These are phyloP conservation scores for Pseudocercospora crystallina DNA, from an alignment of 2,329 filamentous ascomycete species.

Conservation along the genomic window DNA sequence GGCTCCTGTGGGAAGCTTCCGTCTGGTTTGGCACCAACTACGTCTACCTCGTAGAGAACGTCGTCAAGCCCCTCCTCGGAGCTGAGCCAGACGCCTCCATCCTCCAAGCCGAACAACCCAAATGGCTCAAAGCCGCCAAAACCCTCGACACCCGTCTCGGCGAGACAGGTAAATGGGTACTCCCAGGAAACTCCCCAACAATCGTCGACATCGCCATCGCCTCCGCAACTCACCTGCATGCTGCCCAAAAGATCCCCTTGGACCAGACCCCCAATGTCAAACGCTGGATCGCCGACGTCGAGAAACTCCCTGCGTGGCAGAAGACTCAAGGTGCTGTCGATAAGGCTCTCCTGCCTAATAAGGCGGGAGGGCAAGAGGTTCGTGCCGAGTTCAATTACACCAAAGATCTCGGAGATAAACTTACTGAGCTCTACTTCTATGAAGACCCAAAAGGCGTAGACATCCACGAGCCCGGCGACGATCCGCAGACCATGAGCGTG, in stretches of 20 bases:
- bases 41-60: constrained; percentile 42
- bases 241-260: constrained; percentile 37
- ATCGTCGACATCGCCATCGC: constrained; percentile 46
- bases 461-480: constrained; percentile 45
- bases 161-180: constrained; percentile 37
- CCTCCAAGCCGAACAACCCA: constrained; percentile 37
- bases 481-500: constrained; percentile 40
- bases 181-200: constrained; percentile 39
- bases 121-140: constrained; percentile 39
- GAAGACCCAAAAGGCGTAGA: constrained; percentile 39
- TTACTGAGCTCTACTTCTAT: constrained; percentile 45
- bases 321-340: constrained; percentile 43
- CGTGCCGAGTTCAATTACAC: constrained; percentile 50
- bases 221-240: constrained; percentile 41
- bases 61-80: constrained; percentile 43
- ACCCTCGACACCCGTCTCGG: constrained; percentile 40
- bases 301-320: constrained; percentile 41
- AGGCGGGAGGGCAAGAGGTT: constrained; percentile 30
- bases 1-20: constrained; percentile 45
- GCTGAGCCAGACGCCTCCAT: constrained; percentile 38
- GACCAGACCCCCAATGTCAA: constrained; percentile 41
- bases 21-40: constrained; percentile 45
- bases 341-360: constrained; percentile 37
- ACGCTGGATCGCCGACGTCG: constrained; percentile 42
- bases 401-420: constrained; percentile 42